These are phyloP conservation scores for Arthroderma sp. DNA, from an alignment of 2,329 filamentous ascomycete species.

Conservation along the genomic window DNA sequence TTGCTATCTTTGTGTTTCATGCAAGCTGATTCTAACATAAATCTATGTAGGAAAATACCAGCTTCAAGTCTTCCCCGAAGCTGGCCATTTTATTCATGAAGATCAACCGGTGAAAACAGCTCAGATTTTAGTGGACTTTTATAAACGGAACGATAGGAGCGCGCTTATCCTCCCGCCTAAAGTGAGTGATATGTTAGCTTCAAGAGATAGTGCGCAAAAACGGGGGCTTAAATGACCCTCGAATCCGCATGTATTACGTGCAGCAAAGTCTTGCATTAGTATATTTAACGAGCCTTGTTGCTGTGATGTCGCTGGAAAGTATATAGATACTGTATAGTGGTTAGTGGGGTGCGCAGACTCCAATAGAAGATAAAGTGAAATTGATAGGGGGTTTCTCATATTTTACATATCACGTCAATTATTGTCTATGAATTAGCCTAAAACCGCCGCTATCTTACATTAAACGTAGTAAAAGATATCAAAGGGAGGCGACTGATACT, in stretches of 20 bases:
- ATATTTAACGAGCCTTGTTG: too few species aligned
- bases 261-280: not conserved
- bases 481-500: not conserved
- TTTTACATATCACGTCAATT: not conserved
- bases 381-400: too few species aligned
- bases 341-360: not conserved
- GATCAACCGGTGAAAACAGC: conserved; percentile 87
- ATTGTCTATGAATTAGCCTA: not conserved
- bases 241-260: too few species aligned
- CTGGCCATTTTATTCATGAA: conserved; percentile 94
- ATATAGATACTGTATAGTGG: not conserved
- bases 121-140: conserved; percentile 75
- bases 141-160: conserved; percentile 77
- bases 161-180: conserved; percentile 81
- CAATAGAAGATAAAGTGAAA: not conserved
- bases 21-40: not conserved
- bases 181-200: conserved; percentile 56
- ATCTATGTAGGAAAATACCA: conserved; percentile 63
- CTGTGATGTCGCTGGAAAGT: not conserved
- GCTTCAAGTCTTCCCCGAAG: conserved; percentile 83
- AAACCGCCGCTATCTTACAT: not conserved
- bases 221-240: conserved; percentile 28
- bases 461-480: not conserved
- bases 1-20: not conserved
- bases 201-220: conserved; percentile 15